phyloP scores from a whole-genome alignment of 495 filamentous ascomycete genomes.

The Aspergillus sparsus region DNA sequence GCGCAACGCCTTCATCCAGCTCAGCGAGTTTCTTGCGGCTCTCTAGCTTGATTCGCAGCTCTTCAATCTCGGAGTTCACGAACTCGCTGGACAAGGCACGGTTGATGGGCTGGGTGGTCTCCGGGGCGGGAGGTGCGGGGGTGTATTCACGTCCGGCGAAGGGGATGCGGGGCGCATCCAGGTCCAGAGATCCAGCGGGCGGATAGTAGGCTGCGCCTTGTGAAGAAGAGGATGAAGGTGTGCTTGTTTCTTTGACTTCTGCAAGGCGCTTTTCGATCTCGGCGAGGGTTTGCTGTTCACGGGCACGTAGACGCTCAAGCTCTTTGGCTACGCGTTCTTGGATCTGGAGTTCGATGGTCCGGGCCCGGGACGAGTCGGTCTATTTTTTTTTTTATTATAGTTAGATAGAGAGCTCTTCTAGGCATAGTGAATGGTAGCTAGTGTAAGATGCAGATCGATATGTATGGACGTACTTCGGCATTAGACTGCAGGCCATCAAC shows the following conservation, averaged over 20 bases:
- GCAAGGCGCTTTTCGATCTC: slow-evolving; percentile 58
- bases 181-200: slow-evolving; percentile 43
- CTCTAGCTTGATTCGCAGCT: slow-evolving; percentile 71
- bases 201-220: slow-evolving; percentile 39
- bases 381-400: slow-evolving; percentile 37
- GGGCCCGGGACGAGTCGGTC: slow-evolving; percentile 84
- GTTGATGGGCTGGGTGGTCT: slow-evolving; percentile 31
- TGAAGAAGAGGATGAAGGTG: slow-evolving; percentile 33
- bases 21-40: slow-evolving; percentile 69
- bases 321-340: slow-evolving; percentile 85
- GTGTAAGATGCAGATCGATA: slow-evolving; percentile 7
- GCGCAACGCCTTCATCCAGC: slow-evolving; percentile 64
- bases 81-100: slow-evolving; percentile 52
- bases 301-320: slow-evolving; percentile 70
- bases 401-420: slow-evolving; percentile 11
- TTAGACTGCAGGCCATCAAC: slow-evolving; percentile 79
- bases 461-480: slow-evolving; percentile 66
- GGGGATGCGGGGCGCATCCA: slow-evolving; percentile 51
- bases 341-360: slow-evolving; percentile 81
- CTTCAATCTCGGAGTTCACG: slow-evolving; percentile 69
- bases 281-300: slow-evolving; percentile 59
- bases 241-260: slow-evolving; percentile 35
- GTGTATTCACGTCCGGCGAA: slow-evolving; percentile 48
- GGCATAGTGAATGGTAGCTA: background rate
- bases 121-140: slow-evolving; percentile 27